Evolutionary conservation across 768 basidiomycete species (phyloP).

Genomic region (Termitomyces bulborhizus): DNA sequence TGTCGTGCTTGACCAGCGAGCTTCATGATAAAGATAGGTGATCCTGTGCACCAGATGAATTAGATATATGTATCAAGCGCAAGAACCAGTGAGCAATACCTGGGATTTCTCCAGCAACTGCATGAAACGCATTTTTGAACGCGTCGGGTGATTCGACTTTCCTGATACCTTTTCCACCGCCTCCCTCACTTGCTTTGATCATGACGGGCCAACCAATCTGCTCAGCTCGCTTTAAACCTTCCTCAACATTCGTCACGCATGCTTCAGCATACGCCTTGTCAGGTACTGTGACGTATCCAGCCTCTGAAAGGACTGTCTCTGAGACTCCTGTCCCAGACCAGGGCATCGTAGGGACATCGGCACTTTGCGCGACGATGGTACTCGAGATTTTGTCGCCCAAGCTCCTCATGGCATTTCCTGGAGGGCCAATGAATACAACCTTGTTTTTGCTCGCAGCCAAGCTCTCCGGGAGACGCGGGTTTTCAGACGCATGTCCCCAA

Average conservation of each 20-base stretch:
- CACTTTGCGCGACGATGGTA: conserved; percentile 97
- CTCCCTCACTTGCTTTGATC: conserved; percentile 99
- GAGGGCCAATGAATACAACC: conserved; percentile 98
- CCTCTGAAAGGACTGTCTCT: conserved; percentile 76
- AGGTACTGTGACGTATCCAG: conserved; percentile 91
- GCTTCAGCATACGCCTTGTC: conserved; percentile 85
- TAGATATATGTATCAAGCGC: conserved; percentile 4
- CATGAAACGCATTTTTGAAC: conserved; percentile 93
- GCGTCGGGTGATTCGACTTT: conserved; percentile 83
- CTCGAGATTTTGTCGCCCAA: conserved; percentile 99
- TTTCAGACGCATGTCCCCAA: conserved; percentile 99
- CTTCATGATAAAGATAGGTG: conserved; percentile 99
- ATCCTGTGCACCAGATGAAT: conserved; percentile 44
- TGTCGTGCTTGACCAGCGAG: conserved; percentile 96
- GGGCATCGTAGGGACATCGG: conserved; percentile 95
- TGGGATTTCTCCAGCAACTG: conserved; percentile 94
- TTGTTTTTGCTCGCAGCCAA: conserved; percentile 89
- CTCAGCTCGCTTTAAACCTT: conserved; percentile 79
- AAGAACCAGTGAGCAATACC: conserved; percentile 39
- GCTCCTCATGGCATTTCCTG: conserved; percentile 98
- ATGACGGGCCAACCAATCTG: conserved; percentile 95
- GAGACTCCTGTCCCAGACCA: conserved; percentile 97
- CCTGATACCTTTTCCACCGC: conserved; percentile 97
- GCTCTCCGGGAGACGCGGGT: conserved; percentile 92
- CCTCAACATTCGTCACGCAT: conserved; percentile 83